These are phyloP conservation scores for Leccinum subtestaceum DNA, from an alignment of 768 basidiomycete species.

Conservation along the genomic window DNA sequence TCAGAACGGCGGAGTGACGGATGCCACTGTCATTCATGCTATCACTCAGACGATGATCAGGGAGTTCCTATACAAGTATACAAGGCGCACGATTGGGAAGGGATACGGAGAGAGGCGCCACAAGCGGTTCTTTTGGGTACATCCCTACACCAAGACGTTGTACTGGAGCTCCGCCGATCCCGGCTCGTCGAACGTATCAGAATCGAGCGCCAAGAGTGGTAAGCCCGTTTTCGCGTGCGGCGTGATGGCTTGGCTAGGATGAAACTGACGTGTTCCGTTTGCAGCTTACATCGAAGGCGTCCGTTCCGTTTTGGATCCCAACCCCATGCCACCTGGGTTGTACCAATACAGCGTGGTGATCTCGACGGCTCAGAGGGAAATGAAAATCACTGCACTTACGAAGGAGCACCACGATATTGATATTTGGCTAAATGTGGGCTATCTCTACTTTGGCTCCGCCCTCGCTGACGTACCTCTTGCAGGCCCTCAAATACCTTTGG, in stretches of 20 bases:
- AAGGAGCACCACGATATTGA: conserved; percentile 76
- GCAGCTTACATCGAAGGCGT: conserved; percentile 93
- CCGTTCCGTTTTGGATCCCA: conserved; percentile 87
- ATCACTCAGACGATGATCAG: no score
- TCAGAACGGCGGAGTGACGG: no score
- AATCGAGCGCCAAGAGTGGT: conserved; percentile 98
- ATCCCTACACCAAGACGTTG: conserved; percentile 96
- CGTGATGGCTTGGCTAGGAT: conserved; percentile 4
- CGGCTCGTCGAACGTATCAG: conserved; percentile 79
- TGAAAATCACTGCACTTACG: conserved; percentile 85
- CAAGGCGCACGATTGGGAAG: no score
- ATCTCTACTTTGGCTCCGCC: conserved; percentile 7
- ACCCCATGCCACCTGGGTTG: conserved; percentile 92
- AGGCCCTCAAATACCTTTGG: conserved; percentile 89
- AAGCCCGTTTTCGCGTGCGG: conserved; percentile 35
- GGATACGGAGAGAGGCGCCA: no score
- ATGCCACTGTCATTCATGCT: no score
- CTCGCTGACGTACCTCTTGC: conserved; percentile 8
- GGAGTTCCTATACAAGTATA: no score
- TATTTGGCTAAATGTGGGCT: conserved; percentile 77
- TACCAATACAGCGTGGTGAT: conserved; percentile 92
- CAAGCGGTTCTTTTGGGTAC: conserved; percentile 56
- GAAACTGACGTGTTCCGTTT: conserved; percentile 5
- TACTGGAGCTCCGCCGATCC: conserved; percentile 98
- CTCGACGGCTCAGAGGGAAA: conserved; percentile 90